These are phyloP conservation scores for Aotearoamyces nothofagi DNA, from an alignment of 2,329 filamentous ascomycete genomes.

Conservation along the genomic window DNA sequence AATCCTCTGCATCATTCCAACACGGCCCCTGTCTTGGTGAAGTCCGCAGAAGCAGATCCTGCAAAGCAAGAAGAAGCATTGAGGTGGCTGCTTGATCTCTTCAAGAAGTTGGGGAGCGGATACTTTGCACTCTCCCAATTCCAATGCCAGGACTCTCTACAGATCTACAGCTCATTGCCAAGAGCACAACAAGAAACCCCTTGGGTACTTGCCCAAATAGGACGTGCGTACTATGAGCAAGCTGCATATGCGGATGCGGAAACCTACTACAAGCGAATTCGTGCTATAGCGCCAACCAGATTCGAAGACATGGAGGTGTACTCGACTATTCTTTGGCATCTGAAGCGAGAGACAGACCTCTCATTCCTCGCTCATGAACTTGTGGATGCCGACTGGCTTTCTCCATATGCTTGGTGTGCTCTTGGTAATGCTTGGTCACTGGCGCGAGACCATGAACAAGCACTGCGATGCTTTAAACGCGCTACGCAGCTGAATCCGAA, in stretches of 20 bases:
- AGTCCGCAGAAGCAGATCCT: slow-evolving; percentile 30
- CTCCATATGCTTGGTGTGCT: slow-evolving; percentile 91
- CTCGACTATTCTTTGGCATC: slow-evolving; percentile 96
- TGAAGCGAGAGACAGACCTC: slow-evolving; percentile 82
- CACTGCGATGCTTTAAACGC: slow-evolving; percentile 84
- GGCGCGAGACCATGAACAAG: slow-evolving; percentile 84
- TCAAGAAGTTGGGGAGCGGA: slow-evolving; percentile 67
- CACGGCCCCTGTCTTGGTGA: slow-evolving; percentile 10
- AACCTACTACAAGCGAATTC: slow-evolving; percentile 67
- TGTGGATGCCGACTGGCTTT: slow-evolving; percentile 72
- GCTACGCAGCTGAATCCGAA: slow-evolving; percentile 80
- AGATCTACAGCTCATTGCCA: slow-evolving; percentile 57
- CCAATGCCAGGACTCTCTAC: slow-evolving; percentile 61
- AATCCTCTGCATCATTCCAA: slow-evolving; percentile 13
- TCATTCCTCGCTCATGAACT: slow-evolving; percentile 87
- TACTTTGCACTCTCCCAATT: slow-evolving; percentile 70
- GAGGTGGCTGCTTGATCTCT: slow-evolving; percentile 61
- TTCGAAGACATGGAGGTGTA: slow-evolving; percentile 96
- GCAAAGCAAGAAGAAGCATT: slow-evolving; percentile 61
- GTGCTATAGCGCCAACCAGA: slow-evolving; percentile 64
- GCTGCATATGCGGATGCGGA: slow-evolving; percentile 76
- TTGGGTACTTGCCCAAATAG: slow-evolving; percentile 85
- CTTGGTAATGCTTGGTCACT: slow-evolving; percentile 91
- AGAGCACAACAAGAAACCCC: slow-evolving; percentile 72
- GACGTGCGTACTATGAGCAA: slow-evolving; percentile 82